Evolutionary conservation across 768 basidiomycete genomes (phyloP), one percentile per base, ranked within the genome.

Genomic region (Podaxis sp.): DNA sequence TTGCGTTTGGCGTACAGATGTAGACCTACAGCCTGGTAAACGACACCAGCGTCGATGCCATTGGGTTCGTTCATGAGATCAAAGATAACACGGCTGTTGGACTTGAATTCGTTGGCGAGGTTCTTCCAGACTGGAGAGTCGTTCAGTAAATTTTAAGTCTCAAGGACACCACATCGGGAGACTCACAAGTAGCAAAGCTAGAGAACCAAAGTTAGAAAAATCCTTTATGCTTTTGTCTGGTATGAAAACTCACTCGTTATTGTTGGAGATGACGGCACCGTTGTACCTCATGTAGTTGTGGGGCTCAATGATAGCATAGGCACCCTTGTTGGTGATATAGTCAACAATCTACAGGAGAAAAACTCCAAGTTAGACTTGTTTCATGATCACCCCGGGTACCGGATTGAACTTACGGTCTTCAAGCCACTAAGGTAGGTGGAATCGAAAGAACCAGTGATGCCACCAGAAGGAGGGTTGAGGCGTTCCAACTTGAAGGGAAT

Each of bases 11-110:
- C 44, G 53, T 15, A 20, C 8, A 26, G 55, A 46, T 28, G 49
- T 46, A 38, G n/a, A 37, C 46, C 26, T 69, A 84, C 84, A 58
- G 86, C 72, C 51, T 76, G 66, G 70, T 82, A 82, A 26, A 84
- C 85, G 30, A 75, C 75, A n/a, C 72, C 65, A 5, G 85, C 85
- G 62, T 81, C 76, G 62, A 87, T 85, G 62, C 73, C 83, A 66
- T 87, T 73, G 50, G 88, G 88, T 74, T 90, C 87, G 75, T 89
- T 90, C 83, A 81, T 82, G 66, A 84, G 71, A 68, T 85, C 86
- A 71, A 88, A 88, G 68, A 88, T 82, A 65, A 87, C 85, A 28
- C 79, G 73, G 64, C 63, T 63, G 76, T 87, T 82, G 33, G 74
- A 73, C 76, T 79, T 78, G 71, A 87, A 88, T 74, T 80, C 71